Evolutionary conservation across 805 yeast genomes (phyloP).

Genomic region (Metschnikowia lochheadii): DNA sequence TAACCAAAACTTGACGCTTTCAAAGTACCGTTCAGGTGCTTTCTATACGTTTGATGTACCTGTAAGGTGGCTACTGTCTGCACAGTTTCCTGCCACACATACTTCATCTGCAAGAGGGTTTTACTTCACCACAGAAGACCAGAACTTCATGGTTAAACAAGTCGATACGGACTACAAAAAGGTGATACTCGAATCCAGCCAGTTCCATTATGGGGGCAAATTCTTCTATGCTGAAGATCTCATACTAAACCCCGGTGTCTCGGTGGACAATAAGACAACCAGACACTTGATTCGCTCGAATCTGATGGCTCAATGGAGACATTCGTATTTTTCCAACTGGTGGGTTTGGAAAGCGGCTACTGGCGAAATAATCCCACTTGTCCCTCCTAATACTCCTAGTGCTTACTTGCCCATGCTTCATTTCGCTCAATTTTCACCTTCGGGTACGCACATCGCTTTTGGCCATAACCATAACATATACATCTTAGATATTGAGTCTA

Average conservation of each 20-base stretch:
- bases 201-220: constrained; percentile 41
- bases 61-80: constrained; percentile 27
- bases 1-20: constrained; percentile 28
- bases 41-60: constrained; percentile 2
- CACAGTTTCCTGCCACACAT: constrained; percentile 28
- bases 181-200: constrained; percentile 25
- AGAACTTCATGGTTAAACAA: constrained; percentile 22
- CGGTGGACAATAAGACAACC: constrained; percentile 40
- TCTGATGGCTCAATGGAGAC: constrained; percentile 39
- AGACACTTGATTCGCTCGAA: constrained; percentile 56
- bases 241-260: constrained; percentile 35
- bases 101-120: constrained; percentile 24
- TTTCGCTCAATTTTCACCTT: constrained; percentile 58
- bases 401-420: constrained; percentile 22
- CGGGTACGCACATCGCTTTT: constrained; percentile 51
- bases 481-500: constrained; percentile 34
- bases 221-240: constrained; percentile 31
- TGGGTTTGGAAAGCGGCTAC: constrained; percentile 33
- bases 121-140: constrained; percentile 20
- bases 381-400: constrained; percentile 20
- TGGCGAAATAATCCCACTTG: constrained; percentile 29
- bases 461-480: constrained; percentile 55
- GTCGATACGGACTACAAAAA: constrained; percentile 25
- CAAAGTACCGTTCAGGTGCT: constrained; percentile 21
- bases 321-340: constrained; percentile 33